Percentiles rank a stretch among this genome's conserved stretches.
phyloP scores from a whole-genome alignment of 2,329 filamentous ascomycete species.

The Paecilomyces sp. region DNA sequence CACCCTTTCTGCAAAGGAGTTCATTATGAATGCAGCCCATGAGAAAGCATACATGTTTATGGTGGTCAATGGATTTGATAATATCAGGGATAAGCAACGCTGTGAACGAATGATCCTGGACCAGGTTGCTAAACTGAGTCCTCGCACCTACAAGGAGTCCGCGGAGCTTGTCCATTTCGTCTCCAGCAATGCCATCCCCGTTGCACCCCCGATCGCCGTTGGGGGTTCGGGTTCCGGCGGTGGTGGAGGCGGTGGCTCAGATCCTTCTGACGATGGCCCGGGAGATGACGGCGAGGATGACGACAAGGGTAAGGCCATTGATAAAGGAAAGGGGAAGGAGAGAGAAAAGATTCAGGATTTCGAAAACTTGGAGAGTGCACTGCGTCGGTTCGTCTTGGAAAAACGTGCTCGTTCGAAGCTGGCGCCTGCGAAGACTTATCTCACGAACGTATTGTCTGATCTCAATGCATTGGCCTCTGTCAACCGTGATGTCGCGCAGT shows the following conservation, averaged over 20 bases:
- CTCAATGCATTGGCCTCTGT: constrained; percentile 74
- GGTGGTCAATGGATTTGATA: constrained; percentile 95
- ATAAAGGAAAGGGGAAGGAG: constrained; percentile 81
- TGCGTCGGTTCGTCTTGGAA: constrained; percentile 89
- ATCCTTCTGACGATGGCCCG: constrained; percentile 34
- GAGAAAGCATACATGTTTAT: constrained; percentile 99
- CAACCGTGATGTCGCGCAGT: constrained; percentile 78
- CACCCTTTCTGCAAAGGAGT: constrained; percentile 94
- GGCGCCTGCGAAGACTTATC: constrained; percentile 89
- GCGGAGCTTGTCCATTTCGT: constrained; percentile 94
- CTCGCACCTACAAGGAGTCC: constrained; percentile 85
- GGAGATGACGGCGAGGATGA: constrained; percentile 45
- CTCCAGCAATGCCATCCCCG: constrained; percentile 89
- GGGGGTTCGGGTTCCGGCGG: constrained; percentile 42
- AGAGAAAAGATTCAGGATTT: constrained; percentile 88
- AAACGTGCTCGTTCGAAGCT: constrained; percentile 93
- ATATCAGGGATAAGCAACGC: constrained; percentile 82
- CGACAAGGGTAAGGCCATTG: constrained; percentile 46
- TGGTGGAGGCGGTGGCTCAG: constrained; percentile 50
- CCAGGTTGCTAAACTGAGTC: constrained; percentile 80
- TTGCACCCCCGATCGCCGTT: constrained; percentile 53
- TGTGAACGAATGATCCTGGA: constrained; percentile 92
- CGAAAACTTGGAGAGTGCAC: constrained; percentile 76
- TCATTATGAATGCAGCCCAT: constrained; percentile 88
- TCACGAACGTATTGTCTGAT: constrained; percentile 87